Evolutionary conservation across 805 yeast species (phyloP).

Genomic region (Ogataea pilisensis): DNA sequence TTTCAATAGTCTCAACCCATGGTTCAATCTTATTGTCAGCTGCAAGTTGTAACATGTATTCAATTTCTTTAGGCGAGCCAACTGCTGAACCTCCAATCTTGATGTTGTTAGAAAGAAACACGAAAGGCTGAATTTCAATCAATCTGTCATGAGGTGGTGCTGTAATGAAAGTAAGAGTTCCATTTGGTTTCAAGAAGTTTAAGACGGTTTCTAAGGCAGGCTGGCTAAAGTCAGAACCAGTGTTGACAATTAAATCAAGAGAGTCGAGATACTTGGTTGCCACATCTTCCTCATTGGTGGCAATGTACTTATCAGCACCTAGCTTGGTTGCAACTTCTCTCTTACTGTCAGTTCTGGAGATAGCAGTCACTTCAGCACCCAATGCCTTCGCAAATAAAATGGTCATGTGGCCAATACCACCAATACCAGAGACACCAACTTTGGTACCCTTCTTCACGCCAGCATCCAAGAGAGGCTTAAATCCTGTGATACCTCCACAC

Average conservation of each 20-base stretch:
- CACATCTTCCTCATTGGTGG: conserved; percentile 50
- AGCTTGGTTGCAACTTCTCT: conserved; percentile 43
- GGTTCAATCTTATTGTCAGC: conserved; percentile 43
- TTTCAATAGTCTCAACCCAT: conserved; percentile 49
- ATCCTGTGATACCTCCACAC: conserved; percentile 56
- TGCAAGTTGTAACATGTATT: conserved; percentile 45
- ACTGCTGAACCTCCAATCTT: conserved; percentile 28
- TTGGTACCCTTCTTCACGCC: conserved; percentile 45
- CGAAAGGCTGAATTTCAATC: conserved; percentile 27
- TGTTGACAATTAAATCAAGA: conserved; percentile 45
- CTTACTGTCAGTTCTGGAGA: conserved; percentile 48
- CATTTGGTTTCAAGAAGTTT: conserved; percentile 3
- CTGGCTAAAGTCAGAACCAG: conserved; percentile 41
- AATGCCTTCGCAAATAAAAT: conserved; percentile 51
- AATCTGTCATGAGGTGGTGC: conserved; percentile 13
- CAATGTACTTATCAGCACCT: conserved; percentile 52
- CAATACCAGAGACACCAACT: conserved; percentile 47
- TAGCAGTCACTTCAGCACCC: conserved; percentile 56
- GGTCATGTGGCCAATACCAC: conserved; percentile 47
- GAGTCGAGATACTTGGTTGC: conserved; percentile 25
- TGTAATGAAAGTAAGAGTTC: background rate
- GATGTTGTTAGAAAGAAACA: background rate
- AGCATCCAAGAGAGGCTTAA: conserved; percentile 40
- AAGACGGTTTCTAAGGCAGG: conserved; percentile 22
- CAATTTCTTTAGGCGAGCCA: conserved; percentile 45